Evolutionary conservation across 768 basidiomycete genomes (phyloP), one percentile per base, ranked within the genome.

Genomic region (Mrakia blollopis): DNA sequence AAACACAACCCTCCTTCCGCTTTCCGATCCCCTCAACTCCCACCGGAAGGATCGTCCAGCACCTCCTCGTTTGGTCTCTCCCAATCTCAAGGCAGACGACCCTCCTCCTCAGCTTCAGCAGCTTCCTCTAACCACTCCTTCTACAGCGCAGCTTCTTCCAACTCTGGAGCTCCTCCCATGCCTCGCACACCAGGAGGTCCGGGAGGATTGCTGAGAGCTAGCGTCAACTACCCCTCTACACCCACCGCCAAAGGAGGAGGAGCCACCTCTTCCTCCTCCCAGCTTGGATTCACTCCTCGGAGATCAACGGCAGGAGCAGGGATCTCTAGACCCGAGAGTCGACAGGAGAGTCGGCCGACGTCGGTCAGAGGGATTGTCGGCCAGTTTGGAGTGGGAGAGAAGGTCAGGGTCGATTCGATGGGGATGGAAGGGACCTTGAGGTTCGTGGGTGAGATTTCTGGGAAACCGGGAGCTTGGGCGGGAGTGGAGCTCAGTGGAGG

Each of bases 391-490:
- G 85, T 91, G 7, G 94, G 92, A 3, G 92, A 94, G 80, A 88
- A 87, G 80, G 94, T 98, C 52, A 86, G 91, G 79, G 91, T 97
- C 62, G 93, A 94, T 80, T 92, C 91, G 14, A 87, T 93, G 63
- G 94, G 94, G 0, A 83, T 91, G 82, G 94, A 97, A 82, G 96
- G 96, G 25, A 87, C 85, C 13, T 84, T 98, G 62, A 85, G 89
- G 78, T 98, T 89, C 83, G 78, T 95, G 25, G 96, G 96, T 8
- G 87, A 89, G 80, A 94, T 97, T 74, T 90, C 92, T 25, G 92
- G 92, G 71, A 98, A 98, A 83, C 86, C 88, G 3, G 96, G 95
- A 5, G 85, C 90, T 9, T 99, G 93, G 92, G 96, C 92, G 23
- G 96, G 96, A 21, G 92, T 99, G 30, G 93, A 98, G 84, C 86